Base-by-base conservation (phyloP, 345 rosid genomes). In the Erodium maritimum region DNA sequence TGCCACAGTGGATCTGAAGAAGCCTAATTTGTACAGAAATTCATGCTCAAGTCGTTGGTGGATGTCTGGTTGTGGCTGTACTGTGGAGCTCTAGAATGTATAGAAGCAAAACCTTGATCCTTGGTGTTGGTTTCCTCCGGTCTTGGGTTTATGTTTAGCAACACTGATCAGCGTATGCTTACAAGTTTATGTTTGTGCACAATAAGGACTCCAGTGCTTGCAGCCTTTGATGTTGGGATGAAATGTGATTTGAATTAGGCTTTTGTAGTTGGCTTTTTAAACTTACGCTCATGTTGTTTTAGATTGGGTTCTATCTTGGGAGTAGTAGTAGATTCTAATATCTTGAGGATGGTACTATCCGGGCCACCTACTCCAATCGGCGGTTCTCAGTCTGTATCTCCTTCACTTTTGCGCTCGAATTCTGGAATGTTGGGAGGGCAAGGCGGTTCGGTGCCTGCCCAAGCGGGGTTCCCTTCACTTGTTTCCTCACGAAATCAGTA, bases 321-420 rank as follows among this genome's bases (percentile, higher is more conserved):
- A 62, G 63, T 61, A 59, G 42, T 59, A 19, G 55, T 54, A 69
- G 67, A 68, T 72, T 59, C 57, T 61, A 70, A 50, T 62, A 55
- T 61, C 51, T 25, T 18, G 56, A 67, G 67, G 59, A 94, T 94
- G 99, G 82, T 85, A 50, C 93, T 87, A 34, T 79, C 97, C 46
- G 99, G 96, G 66, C 78, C 85, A 59, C 79, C 93, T 29, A 76
- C 83, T 61, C 90, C 96, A 12, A 75, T 82, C 60, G 91, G 95
- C 54, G 82, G 88, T 67, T 79, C 86, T 42, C 96, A 82, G 73
- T 70, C 82, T 50, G 86, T 76, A 69, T 65, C 86, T 5, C 74
- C 95, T 61, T 80, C 95, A 1, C 78, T 86, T 25, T 63, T 91
- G 81, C 75, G 87, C 59, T 79, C 91, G 5, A 84, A 81, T 65